A percentile compares a stretch with the other conserved stretches of the same genome.
Conservation (phyloP, 768 basidiomycete species). For the Termitomyces sp. region DNA sequence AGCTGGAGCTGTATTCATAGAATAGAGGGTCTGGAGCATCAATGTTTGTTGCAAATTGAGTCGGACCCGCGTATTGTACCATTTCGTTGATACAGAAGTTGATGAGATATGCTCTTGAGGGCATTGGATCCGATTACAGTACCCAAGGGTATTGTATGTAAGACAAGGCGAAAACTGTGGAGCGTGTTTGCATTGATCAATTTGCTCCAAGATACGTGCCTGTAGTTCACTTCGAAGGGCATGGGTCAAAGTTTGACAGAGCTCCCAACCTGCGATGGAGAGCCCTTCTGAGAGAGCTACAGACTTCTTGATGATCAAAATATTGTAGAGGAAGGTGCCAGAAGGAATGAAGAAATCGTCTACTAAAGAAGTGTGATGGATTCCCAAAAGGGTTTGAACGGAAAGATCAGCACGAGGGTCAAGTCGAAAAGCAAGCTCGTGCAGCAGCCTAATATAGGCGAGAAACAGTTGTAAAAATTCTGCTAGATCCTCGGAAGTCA, state of each 20-base stretch:
- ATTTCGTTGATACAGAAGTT: slow-evolving; percentile 9
- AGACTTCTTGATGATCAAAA: neutral
- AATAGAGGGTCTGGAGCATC: slow-evolving; percentile 29
- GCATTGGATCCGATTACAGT: slow-evolving; percentile 30
- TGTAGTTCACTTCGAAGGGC: slow-evolving; percentile 22
- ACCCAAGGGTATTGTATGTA: slow-evolving; percentile 19
- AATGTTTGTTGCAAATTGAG: slow-evolving; percentile 45
- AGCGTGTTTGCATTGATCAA: slow-evolving; percentile 23
- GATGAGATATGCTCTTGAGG: slow-evolving; percentile 28
- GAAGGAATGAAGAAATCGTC: slow-evolving; percentile 22
- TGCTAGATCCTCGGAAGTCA: slow-evolving; percentile 21
- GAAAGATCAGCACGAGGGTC: slow-evolving; percentile 16
- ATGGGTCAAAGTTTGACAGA: slow-evolving; percentile 18
- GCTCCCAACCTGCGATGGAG: slow-evolving; percentile 12
- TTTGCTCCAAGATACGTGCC: slow-evolving; percentile 24
- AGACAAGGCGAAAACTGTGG: slow-evolving; percentile 36
- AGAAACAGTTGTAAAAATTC: slow-evolving; percentile 27
- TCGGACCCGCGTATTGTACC: slow-evolving; percentile 36
- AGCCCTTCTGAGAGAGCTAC: neutral
- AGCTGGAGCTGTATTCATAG: slow-evolving; percentile 6
- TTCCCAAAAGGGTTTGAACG: slow-evolving; percentile 29
- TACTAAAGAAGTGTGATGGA: slow-evolving; percentile 18
- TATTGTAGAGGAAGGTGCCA: slow-evolving; percentile 20
- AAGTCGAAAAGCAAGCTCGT: slow-evolving; percentile 19
- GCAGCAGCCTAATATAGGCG: slow-evolving; percentile 27